These are phyloP conservation scores for Brassica napus DNA, from an alignment of 345 rosid species.

Conservation along the genomic window DNA sequence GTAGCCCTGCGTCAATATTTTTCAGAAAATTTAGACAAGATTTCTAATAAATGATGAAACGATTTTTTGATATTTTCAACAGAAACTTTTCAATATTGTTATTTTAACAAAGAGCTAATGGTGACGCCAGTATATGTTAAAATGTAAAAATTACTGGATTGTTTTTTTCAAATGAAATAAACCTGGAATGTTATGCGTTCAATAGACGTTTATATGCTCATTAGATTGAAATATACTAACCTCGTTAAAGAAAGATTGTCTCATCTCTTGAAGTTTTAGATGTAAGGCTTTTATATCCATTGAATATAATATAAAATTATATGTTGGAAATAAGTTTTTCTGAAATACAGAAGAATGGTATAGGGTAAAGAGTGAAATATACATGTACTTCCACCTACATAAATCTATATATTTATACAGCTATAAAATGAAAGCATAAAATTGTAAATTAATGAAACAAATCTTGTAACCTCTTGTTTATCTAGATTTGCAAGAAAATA, in stretches of 20 bases:
- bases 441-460: conserved; percentile 18
- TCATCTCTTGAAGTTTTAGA: conserved; percentile 31
- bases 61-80: not conserved
- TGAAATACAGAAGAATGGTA: not conserved
- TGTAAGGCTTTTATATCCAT: conserved; percentile 26
- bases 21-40: not conserved
- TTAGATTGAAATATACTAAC: conserved; percentile 20
- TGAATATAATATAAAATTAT: not conserved
- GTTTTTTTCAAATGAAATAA: not conserved
- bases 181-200: not conserved
- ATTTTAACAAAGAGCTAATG: not conserved
- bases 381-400: not conserved
- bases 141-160: not conserved
- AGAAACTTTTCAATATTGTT: not conserved
- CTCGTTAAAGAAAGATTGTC: conserved; percentile 40
- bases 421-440: conserved; percentile 16
- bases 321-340: not conserved
- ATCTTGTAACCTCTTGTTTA: conserved; percentile 22
- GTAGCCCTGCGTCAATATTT: conserved; percentile 26
- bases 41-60: not conserved
- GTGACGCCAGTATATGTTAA: not conserved
- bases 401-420: conserved; percentile 12
- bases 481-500: conserved; percentile 9
- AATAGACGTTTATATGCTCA: not conserved
- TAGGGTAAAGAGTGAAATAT: not conserved